phyloP scores from a whole-genome alignment of 2,329 filamentous ascomycete genomes.

The Ophiocordyceps robertsii region DNA sequence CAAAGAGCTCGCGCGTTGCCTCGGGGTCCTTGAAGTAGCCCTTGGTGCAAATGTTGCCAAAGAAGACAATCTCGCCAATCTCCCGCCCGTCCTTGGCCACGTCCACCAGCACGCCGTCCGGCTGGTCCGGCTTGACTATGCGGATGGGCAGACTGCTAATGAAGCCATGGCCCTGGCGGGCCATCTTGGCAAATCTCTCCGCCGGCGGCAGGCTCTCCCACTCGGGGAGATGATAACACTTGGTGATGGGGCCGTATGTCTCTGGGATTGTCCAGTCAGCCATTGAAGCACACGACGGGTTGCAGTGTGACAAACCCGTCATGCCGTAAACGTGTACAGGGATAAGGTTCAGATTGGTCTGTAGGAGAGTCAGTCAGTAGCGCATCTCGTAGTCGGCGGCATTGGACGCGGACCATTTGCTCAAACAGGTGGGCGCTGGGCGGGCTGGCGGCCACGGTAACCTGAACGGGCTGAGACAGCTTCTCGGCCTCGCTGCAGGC shows the following conservation, averaged over 20 bases:
- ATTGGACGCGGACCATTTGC: slow-evolving; percentile 56
- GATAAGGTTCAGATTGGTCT: slow-evolving; percentile 57
- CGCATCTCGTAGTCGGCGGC: not conserved
- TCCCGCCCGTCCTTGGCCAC: slow-evolving; percentile 34
- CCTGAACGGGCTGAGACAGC: slow-evolving; percentile 58
- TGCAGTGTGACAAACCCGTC: slow-evolving; percentile 24
- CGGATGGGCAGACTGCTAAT: slow-evolving; percentile 69
- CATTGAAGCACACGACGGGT: not conserved
- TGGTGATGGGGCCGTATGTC: slow-evolving; percentile 92
- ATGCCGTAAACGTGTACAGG: slow-evolving; percentile 90
- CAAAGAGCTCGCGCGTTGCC: slow-evolving; percentile 77
- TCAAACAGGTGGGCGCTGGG: slow-evolving; percentile 85
- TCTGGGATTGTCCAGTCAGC: slow-evolving; percentile 26
- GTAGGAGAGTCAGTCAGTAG: not conserved
- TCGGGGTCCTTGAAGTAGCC: slow-evolving; percentile 85
- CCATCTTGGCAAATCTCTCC: slow-evolving; percentile 82
- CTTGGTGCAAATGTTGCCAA: slow-evolving; percentile 81
- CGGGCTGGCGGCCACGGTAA: slow-evolving; percentile 86
- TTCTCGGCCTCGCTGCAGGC: slow-evolving; percentile 60
- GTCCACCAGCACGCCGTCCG: slow-evolving; percentile 39
- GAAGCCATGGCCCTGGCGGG: slow-evolving; percentile 85
- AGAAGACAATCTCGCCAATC: slow-evolving; percentile 57
- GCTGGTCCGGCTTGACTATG: slow-evolving; percentile 66
- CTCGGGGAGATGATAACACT: slow-evolving; percentile 73
- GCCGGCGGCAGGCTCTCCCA: slow-evolving; percentile 65